Conservation (phyloP, 176 grass and related monocot species). For the Neostapfia colusana region DNA sequence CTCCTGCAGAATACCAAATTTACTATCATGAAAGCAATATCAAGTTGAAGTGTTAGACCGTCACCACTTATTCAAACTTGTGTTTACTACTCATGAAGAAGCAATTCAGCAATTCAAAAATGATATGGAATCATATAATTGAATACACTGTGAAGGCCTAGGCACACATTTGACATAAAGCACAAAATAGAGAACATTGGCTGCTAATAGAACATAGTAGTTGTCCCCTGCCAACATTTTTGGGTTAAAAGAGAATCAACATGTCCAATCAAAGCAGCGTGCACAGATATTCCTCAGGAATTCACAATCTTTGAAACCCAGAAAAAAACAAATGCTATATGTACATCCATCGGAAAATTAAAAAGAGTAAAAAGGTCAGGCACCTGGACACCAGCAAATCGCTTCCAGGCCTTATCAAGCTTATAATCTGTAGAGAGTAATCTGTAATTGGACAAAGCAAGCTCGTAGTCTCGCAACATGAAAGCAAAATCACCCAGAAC, state of each 20-base stretch:
- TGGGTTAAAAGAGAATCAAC: constrained; percentile 9
- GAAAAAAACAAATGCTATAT: constrained; percentile 1
- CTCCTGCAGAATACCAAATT: constrained; percentile 64
- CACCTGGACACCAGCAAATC: constrained; percentile 91
- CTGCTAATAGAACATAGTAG: background rate
- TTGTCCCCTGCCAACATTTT: constrained; percentile 7
- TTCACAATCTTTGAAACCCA: constrained; percentile 13
- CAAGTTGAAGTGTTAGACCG: background rate
- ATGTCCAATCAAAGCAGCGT: background rate
- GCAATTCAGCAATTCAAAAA: constrained; percentile 5
- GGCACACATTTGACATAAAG: constrained; percentile 1
- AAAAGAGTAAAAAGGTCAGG: constrained; percentile 23
- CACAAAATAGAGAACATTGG: background rate
- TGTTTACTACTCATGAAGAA: constrained; percentile 21
- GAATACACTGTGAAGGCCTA: constrained; percentile 9
- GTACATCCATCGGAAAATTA: background rate
- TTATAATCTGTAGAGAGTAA: constrained; percentile 94
- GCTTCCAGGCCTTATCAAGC: constrained; percentile 98
- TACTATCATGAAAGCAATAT: constrained; percentile 36
- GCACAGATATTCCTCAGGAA: constrained; percentile 5
- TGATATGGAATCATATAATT: constrained; percentile 16
- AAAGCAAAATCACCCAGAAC: constrained; percentile 95
- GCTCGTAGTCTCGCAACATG: constrained; percentile 97
- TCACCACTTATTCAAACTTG: constrained; percentile 11
- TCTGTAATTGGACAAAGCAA: constrained; percentile 97